Base-by-base conservation (phyloP, 1,284 basidiomycete species). In the Ceratobasidium papillatum region DNA sequence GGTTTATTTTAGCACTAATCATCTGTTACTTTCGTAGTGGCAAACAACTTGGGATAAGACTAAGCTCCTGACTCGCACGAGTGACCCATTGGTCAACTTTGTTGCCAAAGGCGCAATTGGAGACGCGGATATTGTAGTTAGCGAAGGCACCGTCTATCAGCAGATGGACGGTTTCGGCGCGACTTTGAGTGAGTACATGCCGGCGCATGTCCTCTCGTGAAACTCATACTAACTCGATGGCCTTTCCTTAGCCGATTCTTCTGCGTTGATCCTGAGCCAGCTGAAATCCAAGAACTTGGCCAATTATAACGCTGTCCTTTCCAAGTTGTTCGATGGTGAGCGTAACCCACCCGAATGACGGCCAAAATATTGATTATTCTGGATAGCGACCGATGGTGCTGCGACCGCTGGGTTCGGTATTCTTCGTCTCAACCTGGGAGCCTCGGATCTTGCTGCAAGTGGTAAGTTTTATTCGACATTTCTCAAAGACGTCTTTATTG, bases 41-140 rank as follows among this genome's bases (percentile, higher is more conserved):
- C 86, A 89, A 82, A 89, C 88, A 32, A 90, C 87, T 11, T 89
- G 88, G 89, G 86, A 90, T 77, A 82, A 84, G 54, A 78, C 84
- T 27, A 83, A 81, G 65, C 84, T 88, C 38, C 85, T 90, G 78
- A 86, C 85, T 17, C 52, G 66, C 25, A 71, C 52, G 4, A 71
- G 38, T 43, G 66, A 59, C 41, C 66, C 66, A 9, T 14, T 32
- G 36, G 27, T 90, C 72, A 86, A 86, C 76, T 90, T 90, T 77
- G 83, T 79, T 4, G 79, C 83, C 27, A 85, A 86, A 27, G 84
- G 85, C 1, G 76, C 82, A 4, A 83, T 83, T 71, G 86, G 83
- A 2, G 81, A 82, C 51, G 87, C 87, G 7, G 83, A 87, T 78
- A 87, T 88, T 63, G 82, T 83, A 11, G 82, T 88, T 19, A 79